These are phyloP conservation scores for Peniophora sp. DNA, from an alignment of 1,284 basidiomycete species.

Conservation along the genomic window DNA sequence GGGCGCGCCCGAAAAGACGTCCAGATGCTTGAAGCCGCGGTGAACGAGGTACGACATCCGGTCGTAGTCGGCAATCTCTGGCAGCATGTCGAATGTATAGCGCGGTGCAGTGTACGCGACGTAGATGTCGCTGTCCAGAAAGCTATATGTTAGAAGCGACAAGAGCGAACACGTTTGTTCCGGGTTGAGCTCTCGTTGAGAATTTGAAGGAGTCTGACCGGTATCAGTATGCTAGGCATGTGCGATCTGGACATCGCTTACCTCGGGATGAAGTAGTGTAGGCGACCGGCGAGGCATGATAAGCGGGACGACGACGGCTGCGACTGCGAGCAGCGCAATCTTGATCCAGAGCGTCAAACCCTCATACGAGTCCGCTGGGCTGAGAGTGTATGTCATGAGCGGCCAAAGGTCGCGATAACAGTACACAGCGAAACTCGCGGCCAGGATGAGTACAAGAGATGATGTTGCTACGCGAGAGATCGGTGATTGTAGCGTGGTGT, in stretches of 20 bases:
- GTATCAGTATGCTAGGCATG: slow-evolving; percentile 21
- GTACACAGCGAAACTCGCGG: slow-evolving; percentile 34
- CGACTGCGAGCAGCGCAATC: slow-evolving; percentile 28
- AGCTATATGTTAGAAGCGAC: slow-evolving; percentile 48
- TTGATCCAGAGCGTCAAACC: slow-evolving; percentile 22
- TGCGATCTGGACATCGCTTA: too few species aligned
- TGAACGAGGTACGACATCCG: slow-evolving; percentile 29
- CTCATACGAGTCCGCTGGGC: slow-evolving; percentile 28
- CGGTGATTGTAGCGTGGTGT: neutral
- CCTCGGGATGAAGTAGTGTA: slow-evolving; percentile 29
- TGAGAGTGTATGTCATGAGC: slow-evolving; percentile 39
- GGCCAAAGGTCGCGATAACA: slow-evolving; percentile 60
- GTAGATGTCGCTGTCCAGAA: slow-evolving; percentile 31
- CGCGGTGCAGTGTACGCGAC: slow-evolving; percentile 16
- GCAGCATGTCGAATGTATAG: slow-evolving; percentile 21
- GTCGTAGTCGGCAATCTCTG: slow-evolving; percentile 39
- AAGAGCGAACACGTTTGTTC: slow-evolving; percentile 61
- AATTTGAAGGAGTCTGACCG: too few species aligned
- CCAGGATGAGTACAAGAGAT: slow-evolving; percentile 18
- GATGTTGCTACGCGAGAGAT: neutral
- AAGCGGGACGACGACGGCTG: slow-evolving; percentile 33
- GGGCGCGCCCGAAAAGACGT: slow-evolving; percentile 16
- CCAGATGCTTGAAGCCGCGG: slow-evolving; percentile 19
- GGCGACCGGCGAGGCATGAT: slow-evolving; percentile 33
- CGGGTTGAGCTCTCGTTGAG: slow-evolving; percentile 47